These are phyloP conservation scores for Lantana camara DNA, from an alignment of 257 asterid genomes.

Conservation along the genomic window DNA sequence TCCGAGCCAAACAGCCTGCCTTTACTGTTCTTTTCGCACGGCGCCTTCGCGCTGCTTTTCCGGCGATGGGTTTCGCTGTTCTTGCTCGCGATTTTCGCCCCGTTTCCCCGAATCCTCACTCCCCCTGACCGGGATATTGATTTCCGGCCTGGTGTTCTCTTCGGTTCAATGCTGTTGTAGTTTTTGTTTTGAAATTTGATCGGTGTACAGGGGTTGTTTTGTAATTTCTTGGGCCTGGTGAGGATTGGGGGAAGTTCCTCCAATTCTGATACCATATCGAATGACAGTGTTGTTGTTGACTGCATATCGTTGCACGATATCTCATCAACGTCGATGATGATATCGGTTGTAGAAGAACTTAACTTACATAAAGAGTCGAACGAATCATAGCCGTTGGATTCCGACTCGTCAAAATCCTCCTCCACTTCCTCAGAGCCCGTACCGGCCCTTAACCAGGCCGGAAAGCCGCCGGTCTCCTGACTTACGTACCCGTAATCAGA, in stretches of 20 bases:
- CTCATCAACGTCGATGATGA: conserved; percentile 55
- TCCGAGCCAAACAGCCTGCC: conserved; percentile 40
- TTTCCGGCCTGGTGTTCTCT: conserved; percentile 36
- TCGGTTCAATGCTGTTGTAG: background rate
- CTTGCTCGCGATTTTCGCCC: conserved; percentile 46
- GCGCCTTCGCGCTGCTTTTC: conserved; percentile 33
- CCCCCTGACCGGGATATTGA: conserved; percentile 53
- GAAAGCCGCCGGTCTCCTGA: conserved; percentile 12
- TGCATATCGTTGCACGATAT: conserved; percentile 19
- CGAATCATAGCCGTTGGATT: conserved; percentile 34
- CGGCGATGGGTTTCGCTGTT: conserved; percentile 35
- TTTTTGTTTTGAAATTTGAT: conserved; percentile 15
- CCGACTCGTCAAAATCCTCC: conserved; percentile 43
- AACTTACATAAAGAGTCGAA: conserved; percentile 33
- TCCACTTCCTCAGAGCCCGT: no score
- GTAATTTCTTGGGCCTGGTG: conserved; percentile 41
- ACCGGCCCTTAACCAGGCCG: conserved; percentile 26
- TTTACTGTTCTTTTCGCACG: conserved; percentile 26
- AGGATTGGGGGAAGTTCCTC: conserved; percentile 61
- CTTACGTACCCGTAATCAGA: background rate
- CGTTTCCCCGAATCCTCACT: conserved; percentile 53
- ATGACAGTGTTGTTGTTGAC: conserved; percentile 12
- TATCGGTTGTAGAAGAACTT: conserved; percentile 54
- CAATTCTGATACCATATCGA: conserved; percentile 42
- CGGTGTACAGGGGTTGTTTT: background rate